These are phyloP conservation scores for Codiaeum variegatum DNA, from an alignment of 441 rosid species.

Conservation along the genomic window DNA sequence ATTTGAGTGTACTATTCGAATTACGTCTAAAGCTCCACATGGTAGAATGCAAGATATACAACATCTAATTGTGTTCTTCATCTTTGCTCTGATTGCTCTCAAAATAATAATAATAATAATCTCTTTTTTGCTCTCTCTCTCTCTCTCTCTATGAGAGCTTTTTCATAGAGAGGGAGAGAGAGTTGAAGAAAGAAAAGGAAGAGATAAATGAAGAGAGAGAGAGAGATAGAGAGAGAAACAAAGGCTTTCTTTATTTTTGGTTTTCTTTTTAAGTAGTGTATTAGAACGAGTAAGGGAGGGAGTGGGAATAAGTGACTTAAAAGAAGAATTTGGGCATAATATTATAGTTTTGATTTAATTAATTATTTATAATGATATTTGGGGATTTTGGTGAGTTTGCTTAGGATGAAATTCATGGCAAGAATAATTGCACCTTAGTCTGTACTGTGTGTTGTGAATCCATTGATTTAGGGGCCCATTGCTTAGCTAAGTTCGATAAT, in stretches of 20 bases:
- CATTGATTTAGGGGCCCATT: conserved; percentile 53
- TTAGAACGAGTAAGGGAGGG: conserved; percentile 9
- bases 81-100: conserved; percentile 13
- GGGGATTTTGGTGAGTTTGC: conserved; percentile 29
- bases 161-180: conserved; percentile 25
- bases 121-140: conserved; percentile 20
- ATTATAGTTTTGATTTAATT: conserved; percentile 14
- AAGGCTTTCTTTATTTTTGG: conserved; percentile 5
- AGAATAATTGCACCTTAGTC: conserved; percentile 72
- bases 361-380: not conserved
- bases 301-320: conserved; percentile 29
- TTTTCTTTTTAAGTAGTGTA: not conserved
- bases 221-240: conserved; percentile 19
- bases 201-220: conserved; percentile 16
- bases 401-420: conserved; percentile 60
- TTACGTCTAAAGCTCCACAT: conserved; percentile 90
- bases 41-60: conserved; percentile 97
- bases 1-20: conserved; percentile 81
- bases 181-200: conserved; percentile 13
- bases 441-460: conserved; percentile 71
- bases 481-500: conserved; percentile 35
- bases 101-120: too few relatives aligned
- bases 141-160: conserved; percentile 13
- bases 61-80: conserved; percentile 85
- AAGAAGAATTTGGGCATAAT: conserved; percentile 25